Percentiles rank a stretch among this genome's conserved stretches.
Evolutionary conservation across 768 basidiomycete genomes (phyloP).

Genomic region (Kwoniella botswanensis): DNA sequence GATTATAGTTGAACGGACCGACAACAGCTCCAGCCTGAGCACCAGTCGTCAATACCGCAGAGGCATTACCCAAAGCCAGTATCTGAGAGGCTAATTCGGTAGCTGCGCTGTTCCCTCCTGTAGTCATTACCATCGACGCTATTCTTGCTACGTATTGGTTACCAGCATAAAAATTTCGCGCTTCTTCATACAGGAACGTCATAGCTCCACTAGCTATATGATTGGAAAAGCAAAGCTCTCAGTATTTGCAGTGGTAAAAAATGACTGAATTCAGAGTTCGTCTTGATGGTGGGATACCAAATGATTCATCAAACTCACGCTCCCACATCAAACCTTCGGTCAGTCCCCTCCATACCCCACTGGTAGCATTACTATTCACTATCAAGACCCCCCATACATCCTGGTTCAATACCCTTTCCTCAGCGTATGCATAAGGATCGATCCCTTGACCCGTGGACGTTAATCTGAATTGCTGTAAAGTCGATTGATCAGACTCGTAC

Average conservation of each 20-base stretch:
- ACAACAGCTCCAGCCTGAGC: constrained; percentile 32
- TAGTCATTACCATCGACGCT: constrained; percentile 22
- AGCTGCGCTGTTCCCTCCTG: constrained; percentile 20
- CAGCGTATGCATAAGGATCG: constrained; percentile 44
- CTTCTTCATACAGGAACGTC: constrained; percentile 51
- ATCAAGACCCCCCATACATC: constrained; percentile 52
- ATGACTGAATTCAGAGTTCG: too few species aligned
- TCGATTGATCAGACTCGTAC: constrained; percentile 32
- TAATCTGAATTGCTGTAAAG: constrained; percentile 36
- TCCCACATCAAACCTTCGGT: constrained; percentile 40
- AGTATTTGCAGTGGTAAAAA: too few species aligned
- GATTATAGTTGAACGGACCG: constrained; percentile 45
- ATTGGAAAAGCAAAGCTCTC: background rate
- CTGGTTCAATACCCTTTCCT: constrained; percentile 43
- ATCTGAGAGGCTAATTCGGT: constrained; percentile 31
- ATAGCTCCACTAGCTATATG: constrained; percentile 43
- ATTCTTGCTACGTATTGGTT: constrained; percentile 52
- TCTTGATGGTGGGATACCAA: background rate
- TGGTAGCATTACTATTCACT: constrained; percentile 55
- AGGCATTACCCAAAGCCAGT: constrained; percentile 33
- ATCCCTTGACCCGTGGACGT: constrained; percentile 41
- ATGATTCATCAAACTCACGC: constrained; percentile 34
- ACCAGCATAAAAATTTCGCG: constrained; percentile 49
- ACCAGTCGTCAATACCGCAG: constrained; percentile 29
- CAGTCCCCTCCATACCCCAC: constrained; percentile 45